Base-by-base conservation (phyloP, 2,329 filamentous ascomycete species). In the Emergomyces pasteurianus region DNA sequence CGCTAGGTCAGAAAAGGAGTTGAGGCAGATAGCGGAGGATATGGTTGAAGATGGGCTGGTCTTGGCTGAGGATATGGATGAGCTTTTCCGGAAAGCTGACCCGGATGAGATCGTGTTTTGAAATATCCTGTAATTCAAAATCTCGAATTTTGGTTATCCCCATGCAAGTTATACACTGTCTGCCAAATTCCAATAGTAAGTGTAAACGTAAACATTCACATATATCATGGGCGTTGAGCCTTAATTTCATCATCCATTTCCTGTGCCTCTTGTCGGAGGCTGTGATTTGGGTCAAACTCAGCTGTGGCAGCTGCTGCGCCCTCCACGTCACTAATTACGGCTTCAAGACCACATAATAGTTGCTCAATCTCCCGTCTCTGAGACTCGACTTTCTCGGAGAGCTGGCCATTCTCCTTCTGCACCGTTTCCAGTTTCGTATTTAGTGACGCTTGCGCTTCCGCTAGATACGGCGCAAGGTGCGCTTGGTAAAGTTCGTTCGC, bases 311-410 rank as follows among this genome's bases (percentile, higher is more conserved):
- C 70, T 34, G 76, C 75, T 53, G 78, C 77, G 3, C 74, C 78
- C 66, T 85, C 81, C 50, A 86, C 69, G 70, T 86, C 84, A 36
- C 72, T 72, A 53, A 86, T 78, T 14, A 84, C 78, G 53, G 72
- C 73, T 68, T 86, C 83, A 38, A 87, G 69, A 21, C 79, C 77
- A 21, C 74, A 72, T 23, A 86, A 71, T 58, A 86, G 68, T 26
- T 70, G 75, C 64, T 83, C 78, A 53, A 86, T 84, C 66, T 86
- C 83, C 54, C 74, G 72, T 61, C 82, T 75, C 67, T 86, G 84
- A 47, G 75, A 72, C 54, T 76, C 72, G 5, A 86, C 76, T 10
- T 75, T 78, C 57, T 77, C 75, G 46, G 81, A 73, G 6, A 85
- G 71, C 60, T 77, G 73, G n/a, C 72, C 72, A 65, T 86, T 86